Evolutionary conservation across 495 filamentous ascomycete genomes (phyloP).

Genomic region (Tuber melanosporum): DNA sequence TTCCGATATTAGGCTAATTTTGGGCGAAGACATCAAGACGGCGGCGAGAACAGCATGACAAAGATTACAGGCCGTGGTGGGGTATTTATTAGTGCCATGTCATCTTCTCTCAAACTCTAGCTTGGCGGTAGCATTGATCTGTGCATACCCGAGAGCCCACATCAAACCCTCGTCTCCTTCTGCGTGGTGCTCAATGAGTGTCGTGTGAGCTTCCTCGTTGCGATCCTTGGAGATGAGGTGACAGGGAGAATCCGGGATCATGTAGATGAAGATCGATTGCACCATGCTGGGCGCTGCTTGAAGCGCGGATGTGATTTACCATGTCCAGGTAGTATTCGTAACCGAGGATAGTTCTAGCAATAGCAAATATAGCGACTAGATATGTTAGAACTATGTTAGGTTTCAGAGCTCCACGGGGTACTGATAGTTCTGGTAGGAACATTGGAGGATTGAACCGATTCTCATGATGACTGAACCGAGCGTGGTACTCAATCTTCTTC

Average conservation of each 20-base stretch:
- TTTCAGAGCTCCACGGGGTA: neutral
- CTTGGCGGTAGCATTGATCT: slow-evolving; percentile 48
- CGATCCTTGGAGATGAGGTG: slow-evolving; percentile 57
- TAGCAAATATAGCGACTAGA: slow-evolving; percentile 55
- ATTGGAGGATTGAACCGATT: slow-evolving; percentile 54
- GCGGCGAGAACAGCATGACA: slow-evolving; percentile 53
- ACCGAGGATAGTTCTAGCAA: slow-evolving; percentile 59
- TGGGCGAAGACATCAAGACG: slow-evolving; percentile 58
- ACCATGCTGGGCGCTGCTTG: slow-evolving; percentile 53
- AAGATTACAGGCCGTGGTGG: slow-evolving; percentile 50
- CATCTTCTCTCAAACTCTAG: neutral
- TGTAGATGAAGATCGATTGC: slow-evolving; percentile 50
- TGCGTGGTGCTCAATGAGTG: slow-evolving; percentile 58
- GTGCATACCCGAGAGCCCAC: slow-evolving; percentile 58
- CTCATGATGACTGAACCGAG: slow-evolving; percentile 56
- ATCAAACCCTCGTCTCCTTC: slow-evolving; percentile 52
- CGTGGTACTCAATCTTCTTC: slow-evolving; percentile 55
- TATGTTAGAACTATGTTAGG: slow-evolving; percentile 1
- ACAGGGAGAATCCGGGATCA: slow-evolving; percentile 54
- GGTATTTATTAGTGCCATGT: slow-evolving; percentile 56
- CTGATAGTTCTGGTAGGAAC: slow-evolving; percentile 48
- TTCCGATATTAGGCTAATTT: slow-evolving; percentile 54
- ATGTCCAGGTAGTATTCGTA: slow-evolving; percentile 58
- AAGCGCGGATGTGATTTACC: slow-evolving; percentile 57
- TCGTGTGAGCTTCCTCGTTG: slow-evolving; percentile 52